These are phyloP conservation scores for Globisporangium canariense DNA, from an alignment of 352 stramenopile genomes.

Conservation along the genomic window DNA sequence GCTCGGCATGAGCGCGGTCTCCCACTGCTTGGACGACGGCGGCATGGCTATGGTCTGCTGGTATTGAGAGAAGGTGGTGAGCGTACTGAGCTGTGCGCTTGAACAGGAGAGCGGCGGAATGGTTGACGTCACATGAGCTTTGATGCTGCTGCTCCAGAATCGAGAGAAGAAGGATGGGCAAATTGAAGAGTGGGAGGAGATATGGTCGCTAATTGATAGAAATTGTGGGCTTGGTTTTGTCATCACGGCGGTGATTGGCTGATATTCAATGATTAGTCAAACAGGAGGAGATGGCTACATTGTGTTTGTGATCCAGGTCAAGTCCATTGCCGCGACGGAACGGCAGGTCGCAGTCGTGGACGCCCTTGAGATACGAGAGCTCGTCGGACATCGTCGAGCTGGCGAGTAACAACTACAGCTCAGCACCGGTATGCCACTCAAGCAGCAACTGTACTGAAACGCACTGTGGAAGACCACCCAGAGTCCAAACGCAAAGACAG, in stretches of 20 bases:
- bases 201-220: not conserved
- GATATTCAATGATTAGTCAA: constrained; percentile 22
- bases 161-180: not conserved
- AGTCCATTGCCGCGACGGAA: constrained; percentile 41
- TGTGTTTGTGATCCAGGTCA: not conserved
- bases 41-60: constrained; percentile 24
- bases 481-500: too few species aligned
- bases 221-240: not conserved
- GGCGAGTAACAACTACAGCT: constrained; percentile 17
- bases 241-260: constrained; percentile 23
- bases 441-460: too few species aligned
- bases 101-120: constrained; percentile 5
- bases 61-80: not conserved
- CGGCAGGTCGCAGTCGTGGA: constrained; percentile 64
- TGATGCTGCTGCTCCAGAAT: not conserved
- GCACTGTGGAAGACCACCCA: too few species aligned
- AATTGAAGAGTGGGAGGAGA: constrained; percentile 2
- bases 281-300: constrained; percentile 3
- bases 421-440: too few species aligned
- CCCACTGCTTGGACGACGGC: constrained; percentile 36
- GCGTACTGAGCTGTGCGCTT: not conserved
- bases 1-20: constrained; percentile 30
- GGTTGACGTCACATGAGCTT: not conserved
- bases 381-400: constrained; percentile 50
- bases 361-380: constrained; percentile 61